These are phyloP conservation scores for Paspalum vaginatum DNA, from an alignment of 176 grass and related monocot species.

Conservation along the genomic window DNA sequence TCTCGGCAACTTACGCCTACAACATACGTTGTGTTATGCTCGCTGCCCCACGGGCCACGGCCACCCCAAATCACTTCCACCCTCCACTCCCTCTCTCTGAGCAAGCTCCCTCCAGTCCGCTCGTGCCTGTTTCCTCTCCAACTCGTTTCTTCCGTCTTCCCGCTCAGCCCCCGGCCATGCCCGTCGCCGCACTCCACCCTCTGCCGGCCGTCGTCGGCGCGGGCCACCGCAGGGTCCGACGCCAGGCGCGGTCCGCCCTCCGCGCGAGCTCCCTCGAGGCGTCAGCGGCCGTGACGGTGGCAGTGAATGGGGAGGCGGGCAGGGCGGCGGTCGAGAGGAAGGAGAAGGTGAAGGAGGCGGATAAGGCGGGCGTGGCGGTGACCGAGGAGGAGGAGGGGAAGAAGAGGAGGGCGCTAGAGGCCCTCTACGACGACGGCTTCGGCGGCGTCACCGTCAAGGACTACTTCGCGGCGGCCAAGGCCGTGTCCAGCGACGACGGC, in stretches of 20 bases:
- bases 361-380: not conserved
- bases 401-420: conserved; percentile 33
- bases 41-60: not conserved
- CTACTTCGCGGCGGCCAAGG: conserved; percentile 75
- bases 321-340: not conserved
- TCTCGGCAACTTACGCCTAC: not conserved
- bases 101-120: too few relatives aligned
- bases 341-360: not conserved
- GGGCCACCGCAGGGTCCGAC: not conserved
- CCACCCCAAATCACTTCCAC: conserved; percentile 15
- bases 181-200: conserved; percentile 31
- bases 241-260: not conserved
- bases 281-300: not conserved
- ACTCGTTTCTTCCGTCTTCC: not conserved
- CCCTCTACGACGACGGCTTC: conserved; percentile 85
- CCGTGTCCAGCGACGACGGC: conserved; percentile 57
- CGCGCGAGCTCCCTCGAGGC: conserved; percentile 32
- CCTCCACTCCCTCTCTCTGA: not conserved
- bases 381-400: too few relatives aligned
- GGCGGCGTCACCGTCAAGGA: conserved; percentile 71
- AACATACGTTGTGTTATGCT: too few relatives aligned
- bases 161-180: conserved; percentile 29
- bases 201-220: conserved; percentile 21
- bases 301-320: not conserved
- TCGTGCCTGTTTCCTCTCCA: not conserved